Evolutionary conservation across 129 eudicot species (phyloP).

Genomic region (Sambucus nigra): DNA sequence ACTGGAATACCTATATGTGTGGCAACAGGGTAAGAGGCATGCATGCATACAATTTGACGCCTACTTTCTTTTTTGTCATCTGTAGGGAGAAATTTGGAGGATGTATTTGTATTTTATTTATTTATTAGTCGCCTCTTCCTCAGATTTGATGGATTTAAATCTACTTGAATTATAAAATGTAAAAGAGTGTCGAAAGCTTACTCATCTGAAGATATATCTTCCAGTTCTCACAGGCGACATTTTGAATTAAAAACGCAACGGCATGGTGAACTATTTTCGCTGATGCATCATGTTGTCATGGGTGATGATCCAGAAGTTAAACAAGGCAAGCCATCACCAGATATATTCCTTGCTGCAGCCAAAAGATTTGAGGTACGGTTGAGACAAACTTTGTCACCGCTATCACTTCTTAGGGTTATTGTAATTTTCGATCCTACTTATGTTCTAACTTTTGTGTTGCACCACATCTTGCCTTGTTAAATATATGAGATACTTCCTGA

Average conservation of each 20-base stretch:
- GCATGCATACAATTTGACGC: neutral
- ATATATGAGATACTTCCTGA: too few species aligned
- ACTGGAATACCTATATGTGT: constrained; percentile 80
- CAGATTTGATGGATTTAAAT: neutral
- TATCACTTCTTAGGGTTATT: too few species aligned
- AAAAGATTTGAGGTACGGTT: constrained; percentile 75
- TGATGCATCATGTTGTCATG: constrained; percentile 92
- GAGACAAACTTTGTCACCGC: too few species aligned
- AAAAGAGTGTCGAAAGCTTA: neutral
- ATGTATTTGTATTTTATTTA: too few species aligned
- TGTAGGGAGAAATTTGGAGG: too few species aligned
- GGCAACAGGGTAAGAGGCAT: constrained; percentile 71
- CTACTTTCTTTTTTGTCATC: constrained; percentile 4
- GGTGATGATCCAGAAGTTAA: constrained; percentile 99
- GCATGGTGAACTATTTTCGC: constrained; percentile 71
- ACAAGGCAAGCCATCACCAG: constrained; percentile 97
- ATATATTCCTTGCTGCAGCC: constrained; percentile 81
- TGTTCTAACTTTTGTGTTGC: too few species aligned
- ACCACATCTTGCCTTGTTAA: too few species aligned
- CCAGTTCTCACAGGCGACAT: constrained; percentile 71
- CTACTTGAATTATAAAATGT: neutral
- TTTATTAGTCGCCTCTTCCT: too few species aligned
- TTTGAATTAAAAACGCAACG: constrained; percentile 82
- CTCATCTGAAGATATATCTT: constrained; percentile 10
- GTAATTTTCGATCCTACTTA: too few species aligned